phyloP scores from a whole-genome alignment of 1,139 yeast species.

The Saccharomyces hybrid region DNA sequence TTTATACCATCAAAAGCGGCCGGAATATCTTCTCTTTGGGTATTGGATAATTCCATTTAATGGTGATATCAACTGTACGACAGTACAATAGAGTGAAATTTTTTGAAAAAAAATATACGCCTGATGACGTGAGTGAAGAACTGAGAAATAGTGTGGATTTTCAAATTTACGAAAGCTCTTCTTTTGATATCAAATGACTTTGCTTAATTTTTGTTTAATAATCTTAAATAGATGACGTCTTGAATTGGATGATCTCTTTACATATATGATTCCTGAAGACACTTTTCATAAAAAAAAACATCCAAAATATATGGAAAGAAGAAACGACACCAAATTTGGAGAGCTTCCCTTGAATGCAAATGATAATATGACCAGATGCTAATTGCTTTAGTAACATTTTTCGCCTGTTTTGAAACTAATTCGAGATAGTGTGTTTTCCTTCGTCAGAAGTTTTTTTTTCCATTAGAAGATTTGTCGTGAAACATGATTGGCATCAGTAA shows the following conservation, averaged over 20 bases:
- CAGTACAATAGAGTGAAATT: background rate
- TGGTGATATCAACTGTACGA: background rate
- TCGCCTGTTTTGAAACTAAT: background rate
- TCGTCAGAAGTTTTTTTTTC: background rate
- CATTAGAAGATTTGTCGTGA: background rate
- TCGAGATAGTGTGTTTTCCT: background rate
- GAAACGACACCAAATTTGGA: background rate
- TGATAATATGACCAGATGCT: background rate
- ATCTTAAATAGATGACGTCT: background rate
- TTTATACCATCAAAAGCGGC: conserved; percentile 3
- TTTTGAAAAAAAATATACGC: background rate
- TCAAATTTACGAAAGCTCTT: background rate
- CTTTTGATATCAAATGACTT: background rate
- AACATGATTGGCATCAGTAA: background rate
- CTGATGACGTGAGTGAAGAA: background rate
- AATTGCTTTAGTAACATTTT: background rate
- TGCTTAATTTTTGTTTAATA: background rate
- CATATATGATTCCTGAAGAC: background rate
- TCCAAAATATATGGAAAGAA: background rate
- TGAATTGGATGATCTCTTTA: background rate
- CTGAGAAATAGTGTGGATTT: background rate
- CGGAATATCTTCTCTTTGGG: conserved; percentile 2
- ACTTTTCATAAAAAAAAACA: background rate
- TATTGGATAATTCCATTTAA: conserved; percentile 1
- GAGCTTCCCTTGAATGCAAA: background rate